Conservation (phyloP, 805 yeast species). For the Scheffersomyces coipomensis region DNA sequence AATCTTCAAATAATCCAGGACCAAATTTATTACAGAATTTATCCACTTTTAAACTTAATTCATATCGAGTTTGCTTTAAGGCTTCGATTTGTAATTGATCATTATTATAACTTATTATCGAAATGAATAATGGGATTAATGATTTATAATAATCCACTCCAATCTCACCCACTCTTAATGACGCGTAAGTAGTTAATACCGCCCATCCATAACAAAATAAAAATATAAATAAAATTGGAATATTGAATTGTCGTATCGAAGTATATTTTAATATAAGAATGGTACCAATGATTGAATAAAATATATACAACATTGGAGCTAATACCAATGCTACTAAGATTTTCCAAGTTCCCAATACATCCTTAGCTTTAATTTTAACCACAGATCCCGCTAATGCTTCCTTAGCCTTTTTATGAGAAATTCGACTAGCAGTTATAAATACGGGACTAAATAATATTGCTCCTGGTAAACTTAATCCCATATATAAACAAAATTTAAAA, state of each 20-base stretch:
- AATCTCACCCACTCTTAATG: constrained; percentile 40
- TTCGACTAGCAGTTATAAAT: constrained; percentile 30
- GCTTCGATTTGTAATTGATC: constrained; percentile 30
- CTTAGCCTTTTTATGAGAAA: constrained; percentile 32
- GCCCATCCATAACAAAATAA: constrained; percentile 32
- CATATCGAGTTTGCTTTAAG: constrained; percentile 25
- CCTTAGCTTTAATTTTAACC: constrained; percentile 41
- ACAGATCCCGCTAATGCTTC: constrained; percentile 38
- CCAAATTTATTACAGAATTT: constrained; percentile 37
- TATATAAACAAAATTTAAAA: constrained; percentile 24
- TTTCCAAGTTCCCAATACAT: constrained; percentile 44
- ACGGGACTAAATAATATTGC: constrained; percentile 38
- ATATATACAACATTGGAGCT: constrained; percentile 39
- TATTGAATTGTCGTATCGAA: constrained; percentile 2
- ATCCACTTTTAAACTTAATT: constrained; percentile 26
- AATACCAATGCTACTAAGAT: constrained; percentile 39
- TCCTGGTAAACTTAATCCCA: constrained; percentile 38
- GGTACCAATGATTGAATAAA: constrained; percentile 36
- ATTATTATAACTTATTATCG: constrained; percentile 26
- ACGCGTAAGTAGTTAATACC: constrained; percentile 39
- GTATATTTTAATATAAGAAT: constrained; percentile 15
- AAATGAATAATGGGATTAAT: constrained; percentile 33
- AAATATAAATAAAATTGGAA: constrained; percentile 20
- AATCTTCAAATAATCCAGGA: constrained; percentile 38
- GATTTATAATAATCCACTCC: constrained; percentile 43